phyloP scores from a whole-genome alignment of 2,329 filamentous ascomycete species.

The Paraphaeosphaeria minitans region DNA sequence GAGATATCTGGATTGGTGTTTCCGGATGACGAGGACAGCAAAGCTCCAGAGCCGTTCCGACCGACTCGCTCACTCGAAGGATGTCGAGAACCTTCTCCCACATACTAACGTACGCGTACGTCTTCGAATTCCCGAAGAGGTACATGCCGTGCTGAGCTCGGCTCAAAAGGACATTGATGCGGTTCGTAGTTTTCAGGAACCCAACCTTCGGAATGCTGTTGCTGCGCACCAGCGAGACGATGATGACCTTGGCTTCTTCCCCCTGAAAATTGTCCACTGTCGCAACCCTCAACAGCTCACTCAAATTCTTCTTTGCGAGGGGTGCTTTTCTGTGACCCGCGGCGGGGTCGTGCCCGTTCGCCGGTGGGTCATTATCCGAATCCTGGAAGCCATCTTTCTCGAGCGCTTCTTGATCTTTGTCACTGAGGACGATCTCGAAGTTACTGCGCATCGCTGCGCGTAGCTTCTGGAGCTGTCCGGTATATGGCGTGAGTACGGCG shows the following conservation, averaged over 20 bases:
- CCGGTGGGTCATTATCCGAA: background rate
- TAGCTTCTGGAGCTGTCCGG: conserved; percentile 62
- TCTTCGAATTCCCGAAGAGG: conserved; percentile 69
- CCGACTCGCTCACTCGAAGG: conserved; percentile 42
- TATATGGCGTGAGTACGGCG: conserved; percentile 71
- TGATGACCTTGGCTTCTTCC: conserved; percentile 73
- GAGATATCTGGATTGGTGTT: conserved; percentile 26
- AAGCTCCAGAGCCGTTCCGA: conserved; percentile 28
- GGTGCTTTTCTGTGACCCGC: conserved; percentile 12
- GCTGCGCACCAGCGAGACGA: conserved; percentile 73
- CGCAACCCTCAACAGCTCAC: conserved; percentile 51
- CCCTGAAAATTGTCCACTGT: conserved; percentile 80
- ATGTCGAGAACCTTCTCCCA: conserved; percentile 65
- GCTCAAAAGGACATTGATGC: conserved; percentile 71
- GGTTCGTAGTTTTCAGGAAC: conserved; percentile 69
- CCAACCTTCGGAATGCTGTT: conserved; percentile 64
- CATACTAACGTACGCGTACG: conserved; percentile 63
- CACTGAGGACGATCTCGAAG: conserved; percentile 68
- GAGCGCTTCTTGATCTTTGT: conserved; percentile 65
- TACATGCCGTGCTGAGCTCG: conserved; percentile 73
- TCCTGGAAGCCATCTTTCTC: conserved; percentile 29
- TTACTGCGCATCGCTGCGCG: conserved; percentile 51
- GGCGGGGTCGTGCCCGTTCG: background rate
- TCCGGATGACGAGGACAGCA: conserved; percentile 37
- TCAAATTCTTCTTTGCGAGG: conserved; percentile 29